These are phyloP conservation scores for Penicillium verrucosum DNA, from an alignment of 2,329 filamentous ascomycete species.

Conservation along the genomic window DNA sequence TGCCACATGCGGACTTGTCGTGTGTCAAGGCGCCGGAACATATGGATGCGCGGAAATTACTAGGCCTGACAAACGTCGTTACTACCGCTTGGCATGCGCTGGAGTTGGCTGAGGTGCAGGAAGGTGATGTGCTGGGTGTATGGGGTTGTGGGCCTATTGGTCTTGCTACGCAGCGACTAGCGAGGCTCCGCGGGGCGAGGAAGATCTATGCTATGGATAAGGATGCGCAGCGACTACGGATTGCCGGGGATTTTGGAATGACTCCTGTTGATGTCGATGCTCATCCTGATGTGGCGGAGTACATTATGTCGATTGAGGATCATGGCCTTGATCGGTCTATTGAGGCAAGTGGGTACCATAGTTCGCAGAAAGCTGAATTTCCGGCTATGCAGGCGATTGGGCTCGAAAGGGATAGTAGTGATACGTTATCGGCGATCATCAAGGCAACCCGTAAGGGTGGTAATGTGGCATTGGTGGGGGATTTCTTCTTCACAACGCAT, in stretches of 20 bases:
- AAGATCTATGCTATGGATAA: conserved; percentile 36
- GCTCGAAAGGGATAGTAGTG: conserved; percentile 27
- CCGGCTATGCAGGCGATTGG: conserved; percentile 20
- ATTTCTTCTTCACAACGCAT: conserved; percentile 30
- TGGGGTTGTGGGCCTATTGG: conserved; percentile 36
- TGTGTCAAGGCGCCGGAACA: conserved; percentile 29
- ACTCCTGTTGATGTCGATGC: conserved; percentile 25
- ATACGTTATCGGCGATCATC: conserved; percentile 28
- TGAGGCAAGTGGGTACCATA: conserved; percentile 32
- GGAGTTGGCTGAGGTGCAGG: conserved; percentile 31
- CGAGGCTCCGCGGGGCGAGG: conserved; percentile 29
- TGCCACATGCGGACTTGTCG: conserved; percentile 34
- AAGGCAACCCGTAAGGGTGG: conserved; percentile 32
- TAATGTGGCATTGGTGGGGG: conserved; percentile 29
- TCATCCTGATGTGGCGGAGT: conserved; percentile 28
- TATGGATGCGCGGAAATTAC: conserved; percentile 28
- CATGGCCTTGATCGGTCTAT: conserved; percentile 30
- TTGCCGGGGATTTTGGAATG: conserved; percentile 31
- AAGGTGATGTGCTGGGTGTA: conserved; percentile 31
- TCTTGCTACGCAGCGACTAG: conserved; percentile 29
- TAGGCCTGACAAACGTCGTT: conserved; percentile 32
- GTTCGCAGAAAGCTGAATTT: conserved; percentile 20
- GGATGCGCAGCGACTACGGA: conserved; percentile 26
- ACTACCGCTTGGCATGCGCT: conserved; percentile 34
- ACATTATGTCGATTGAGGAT: conserved; percentile 30